Percentiles rank a stretch among this genome's conserved stretches.
Evolutionary conservation across 768 basidiomycete species (phyloP).

Genomic region (Amanita jacksonii): DNA sequence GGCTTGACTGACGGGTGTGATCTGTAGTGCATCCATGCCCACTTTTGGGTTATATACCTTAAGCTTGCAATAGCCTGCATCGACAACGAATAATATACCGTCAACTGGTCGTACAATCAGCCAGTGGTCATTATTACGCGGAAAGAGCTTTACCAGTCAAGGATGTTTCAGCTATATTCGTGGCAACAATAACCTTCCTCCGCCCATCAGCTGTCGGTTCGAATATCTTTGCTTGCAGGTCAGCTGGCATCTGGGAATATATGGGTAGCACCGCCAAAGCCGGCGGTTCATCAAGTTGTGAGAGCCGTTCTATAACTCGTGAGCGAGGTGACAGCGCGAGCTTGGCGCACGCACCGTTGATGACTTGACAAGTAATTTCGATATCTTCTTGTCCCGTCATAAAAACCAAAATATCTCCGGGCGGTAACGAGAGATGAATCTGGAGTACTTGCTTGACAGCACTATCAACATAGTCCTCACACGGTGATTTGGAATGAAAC

Average conservation of each 20-base stretch:
- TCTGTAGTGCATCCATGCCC: slow-evolving; percentile 98
- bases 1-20: slow-evolving; percentile 98
- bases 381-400: slow-evolving; percentile 99
- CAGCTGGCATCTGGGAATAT: slow-evolving; percentile 99
- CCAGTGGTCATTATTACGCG: slow-evolving; percentile 8
- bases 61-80: slow-evolving; percentile 93
- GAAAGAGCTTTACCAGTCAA: slow-evolving; percentile 54
- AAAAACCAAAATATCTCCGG: slow-evolving; percentile 94
- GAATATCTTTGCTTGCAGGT: slow-evolving; percentile 97
- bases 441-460: slow-evolving; percentile 97
- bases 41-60: slow-evolving; percentile 99
- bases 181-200: slow-evolving; percentile 95
- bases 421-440: slow-evolving; percentile 88
- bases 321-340: slow-evolving; percentile 8
- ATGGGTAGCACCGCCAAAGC: slow-evolving; percentile 91
- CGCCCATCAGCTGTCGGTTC: slow-evolving; percentile 90
- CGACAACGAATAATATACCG: slow-evolving; percentile 94
- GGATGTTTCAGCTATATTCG: slow-evolving; percentile 98
- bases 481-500: slow-evolving; percentile 93
- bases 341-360: slow-evolving; percentile 52
- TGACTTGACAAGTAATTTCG: slow-evolving; percentile 90
- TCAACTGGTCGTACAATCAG: slow-evolving; percentile 52
- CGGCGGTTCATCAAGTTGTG: slow-evolving; percentile 85
- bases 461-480: slow-evolving; percentile 97
- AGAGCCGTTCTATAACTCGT: slow-evolving; percentile 67